Conservation (phyloP, 352 stramenopile species). For the Pythium rishiriense region DNA sequence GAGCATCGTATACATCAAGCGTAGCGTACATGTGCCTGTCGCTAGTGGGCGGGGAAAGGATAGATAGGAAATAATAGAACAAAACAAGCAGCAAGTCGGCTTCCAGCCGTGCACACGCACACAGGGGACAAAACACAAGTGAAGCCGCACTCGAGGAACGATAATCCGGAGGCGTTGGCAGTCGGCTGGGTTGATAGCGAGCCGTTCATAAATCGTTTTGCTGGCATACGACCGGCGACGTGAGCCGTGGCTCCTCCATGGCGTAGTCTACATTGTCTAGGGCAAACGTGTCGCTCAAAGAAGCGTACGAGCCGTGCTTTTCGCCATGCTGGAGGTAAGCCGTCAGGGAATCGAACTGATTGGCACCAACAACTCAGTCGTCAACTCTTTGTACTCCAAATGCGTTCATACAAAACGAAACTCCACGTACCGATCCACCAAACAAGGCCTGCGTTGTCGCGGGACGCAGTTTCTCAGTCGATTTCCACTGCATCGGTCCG, state of each 20-base stretch:
- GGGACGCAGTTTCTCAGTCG: slow-evolving; percentile 15
- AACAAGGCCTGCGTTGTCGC: slow-evolving; percentile 5
- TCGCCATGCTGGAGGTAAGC: slow-evolving; percentile 22
- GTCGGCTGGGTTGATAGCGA: not conserved
- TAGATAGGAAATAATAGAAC: slow-evolving; percentile 5
- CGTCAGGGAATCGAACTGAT: slow-evolving; percentile 17
- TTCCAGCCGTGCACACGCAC: not conserved
- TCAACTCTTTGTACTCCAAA: not conserved
- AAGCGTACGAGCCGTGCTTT: slow-evolving; percentile 14
- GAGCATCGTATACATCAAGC: not conserved
- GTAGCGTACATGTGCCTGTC: slow-evolving; percentile 10
- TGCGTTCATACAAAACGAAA: not conserved
- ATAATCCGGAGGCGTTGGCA: not conserved
- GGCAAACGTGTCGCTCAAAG: slow-evolving; percentile 14
- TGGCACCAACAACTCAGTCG: not conserved
- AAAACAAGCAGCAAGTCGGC: not conserved
- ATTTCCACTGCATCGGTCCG: slow-evolving; percentile 25
- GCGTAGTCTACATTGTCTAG: slow-evolving; percentile 25
- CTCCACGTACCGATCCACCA: slow-evolving; percentile 11
- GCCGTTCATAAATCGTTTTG: slow-evolving; percentile 18
- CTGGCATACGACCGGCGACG: slow-evolving; percentile 21
- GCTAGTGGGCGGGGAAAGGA: not conserved
- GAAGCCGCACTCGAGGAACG: not conserved
- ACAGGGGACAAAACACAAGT: slow-evolving; percentile 5
- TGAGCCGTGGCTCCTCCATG: slow-evolving; percentile 26